Percentiles rank a stretch among this genome's conserved stretches.
Evolutionary conservation across 169 alveolate genomes (phyloP).

Genomic region (Plasmodium cynomolgi): DNA sequence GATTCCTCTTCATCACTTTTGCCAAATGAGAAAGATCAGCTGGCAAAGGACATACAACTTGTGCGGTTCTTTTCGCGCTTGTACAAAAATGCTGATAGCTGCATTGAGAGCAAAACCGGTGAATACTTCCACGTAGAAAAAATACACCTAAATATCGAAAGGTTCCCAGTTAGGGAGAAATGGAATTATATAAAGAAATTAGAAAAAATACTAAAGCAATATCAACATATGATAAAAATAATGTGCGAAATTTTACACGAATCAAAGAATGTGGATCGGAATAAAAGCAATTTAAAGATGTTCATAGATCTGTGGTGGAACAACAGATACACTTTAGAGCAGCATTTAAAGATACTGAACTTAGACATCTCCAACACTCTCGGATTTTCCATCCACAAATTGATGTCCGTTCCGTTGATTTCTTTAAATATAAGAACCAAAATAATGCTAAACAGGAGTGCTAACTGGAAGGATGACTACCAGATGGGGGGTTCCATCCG

Average conservation of each 20-base stretch:
- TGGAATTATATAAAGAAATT: conserved; percentile 72
- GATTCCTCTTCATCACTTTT: background rate
- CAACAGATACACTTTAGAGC: conserved; percentile 70
- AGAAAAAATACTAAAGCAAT: conserved; percentile 67
- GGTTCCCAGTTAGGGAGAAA: conserved; percentile 35
- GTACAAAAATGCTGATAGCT: conserved; percentile 15
- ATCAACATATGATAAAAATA: conserved; percentile 73
- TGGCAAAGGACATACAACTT: background rate
- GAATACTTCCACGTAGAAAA: conserved; percentile 74
- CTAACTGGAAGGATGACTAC: background rate
- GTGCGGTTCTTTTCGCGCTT: background rate
- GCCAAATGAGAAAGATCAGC: background rate
- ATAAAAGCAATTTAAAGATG: conserved; percentile 31
- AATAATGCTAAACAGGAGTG: background rate
- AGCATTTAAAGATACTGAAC: conserved; percentile 63
- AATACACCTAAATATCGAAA: conserved; percentile 65
- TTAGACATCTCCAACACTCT: conserved; percentile 52
- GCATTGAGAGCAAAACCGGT: conserved; percentile 15
- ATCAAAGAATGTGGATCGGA: conserved; percentile 50
- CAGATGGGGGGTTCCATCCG: background rate
- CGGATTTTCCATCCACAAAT: conserved; percentile 71
- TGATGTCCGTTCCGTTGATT: conserved; percentile 66
- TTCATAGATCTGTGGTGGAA: conserved; percentile 75
- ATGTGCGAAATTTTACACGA: conserved; percentile 72
- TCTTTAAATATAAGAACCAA: conserved; percentile 19